Base-by-base conservation (phyloP, 495 filamentous ascomycete genomes). In the Penicillium samsonianum region DNA sequence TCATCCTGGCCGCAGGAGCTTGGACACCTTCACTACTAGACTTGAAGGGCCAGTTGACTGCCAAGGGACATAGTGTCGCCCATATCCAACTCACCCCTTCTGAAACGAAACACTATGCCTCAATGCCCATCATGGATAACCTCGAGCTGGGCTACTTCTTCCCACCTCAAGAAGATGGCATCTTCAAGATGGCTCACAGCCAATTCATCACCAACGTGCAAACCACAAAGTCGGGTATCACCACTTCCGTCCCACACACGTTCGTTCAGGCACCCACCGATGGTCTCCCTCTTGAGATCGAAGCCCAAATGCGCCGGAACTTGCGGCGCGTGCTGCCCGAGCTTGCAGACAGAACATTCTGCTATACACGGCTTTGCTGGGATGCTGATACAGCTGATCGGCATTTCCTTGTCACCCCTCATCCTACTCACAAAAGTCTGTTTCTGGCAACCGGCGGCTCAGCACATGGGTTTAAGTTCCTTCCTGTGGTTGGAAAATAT, bases 401-500 rank as follows among this genome's bases (percentile, higher is more conserved):
- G 26, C 77, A 83, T 56, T 83, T 82, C 51, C 76, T 83, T 16
- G 80, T 86, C 41, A 72, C 72, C 4, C 64, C 68, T 11, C 82
- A 86, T 56, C 73, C 68, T 1, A 55, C 56, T 45, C 16, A 58
- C 71, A 30, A 67, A 58, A 17, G 76, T 33, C 67, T 83, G 17
- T 80, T 74, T 53, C 50, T 83, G 7, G 79, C 78, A 0, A 73
- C 75, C 4, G 76, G 75, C 5, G 80, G 80, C 0, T 75, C 74
- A 6, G 78, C 73, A 14, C 80, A 79, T 61, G 73, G 71, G 44
- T 86, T 78, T 67, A 86, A 86, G 62, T 86, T 86, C 65, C 69
- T 85, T 26, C 83, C 83, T 0, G 77, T 76, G 7, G 68, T 86
- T 55, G 83, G 83, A 6, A 72, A 78, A 35, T 84, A 86, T 64